Evolutionary conservation across 2,329 filamentous ascomycete genomes (phyloP), one percentile per base, ranked within the genome.

Genomic region (Xylogone sp.): DNA sequence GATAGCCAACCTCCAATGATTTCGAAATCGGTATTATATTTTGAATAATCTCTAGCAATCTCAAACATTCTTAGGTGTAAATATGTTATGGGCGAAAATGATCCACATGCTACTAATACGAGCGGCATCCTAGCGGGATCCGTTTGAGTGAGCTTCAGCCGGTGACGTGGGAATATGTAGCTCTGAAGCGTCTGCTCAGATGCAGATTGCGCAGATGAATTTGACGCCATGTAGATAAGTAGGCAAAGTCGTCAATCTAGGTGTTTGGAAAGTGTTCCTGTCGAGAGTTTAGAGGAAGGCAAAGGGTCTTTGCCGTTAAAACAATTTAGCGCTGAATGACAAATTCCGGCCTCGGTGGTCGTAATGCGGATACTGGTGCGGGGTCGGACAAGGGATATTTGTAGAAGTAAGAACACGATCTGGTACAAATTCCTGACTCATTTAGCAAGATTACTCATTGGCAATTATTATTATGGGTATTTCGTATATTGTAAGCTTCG

Each of bases 41-140:
- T 39, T 18, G 34, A 39, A 18, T 16, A 39, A 18, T 39, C 34
- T 60, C 83, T 81, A 1, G 88, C 88, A 83, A 95, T 90, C 64
- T 90, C 87, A 65, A 94, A 93, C 87, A 95, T 93, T 66, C 88
- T 85, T 56, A 94, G 73, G 65, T 93, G 88, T 24, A 91, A 77
- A 63, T 87, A 88, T 5, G 86, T 88, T 46, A 87, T 82, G 18
- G 87, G 88, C 0, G 84, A 88, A 71, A 90, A 92, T 62, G 78
- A 82, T 47, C 82, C 85, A 62, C 85, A 88, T 46, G 84, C 84
- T 48, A 88, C 83, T 49, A 88, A 77, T 7, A 87, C 81, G 42
- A 88, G 74, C 13, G 85, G 84, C 22, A 75, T 82, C 65, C 79
- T 81, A 54, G 73, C 69, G 29, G 78, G 68, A 56, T 83, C 75